Evolutionary conservation across 225 moss, liverwort and hornwort species (phyloP), one percentile per base, ranked within the genome.

Genomic region (Bryum argenteum): DNA sequence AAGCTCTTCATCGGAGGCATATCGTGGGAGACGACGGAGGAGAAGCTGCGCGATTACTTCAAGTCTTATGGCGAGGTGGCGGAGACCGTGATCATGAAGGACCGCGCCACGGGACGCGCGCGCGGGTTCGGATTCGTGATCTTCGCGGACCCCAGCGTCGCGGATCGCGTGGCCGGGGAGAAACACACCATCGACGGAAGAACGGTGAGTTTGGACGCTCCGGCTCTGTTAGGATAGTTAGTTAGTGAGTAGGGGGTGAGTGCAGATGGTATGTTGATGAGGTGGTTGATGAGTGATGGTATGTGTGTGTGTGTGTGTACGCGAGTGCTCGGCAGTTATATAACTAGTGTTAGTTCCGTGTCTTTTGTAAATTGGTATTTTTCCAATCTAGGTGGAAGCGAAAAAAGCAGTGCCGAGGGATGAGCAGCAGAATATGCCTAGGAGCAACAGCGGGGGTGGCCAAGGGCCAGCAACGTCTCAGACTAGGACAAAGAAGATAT

Each of bases 341-440:
- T 86, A 86, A 86, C 86, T 86, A 80, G 83, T 86, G 80, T 86
- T 83, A 80, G 33, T 33, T 33, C 78, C 57, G 65, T 82, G 86
- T 75, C 80, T 83, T 86, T 64, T 80, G 48, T 78, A 83, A 83
- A 82, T 83, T 48, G 75, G 74, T 82, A n/a, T n/a, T n/a, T 80
- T 65, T 80, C 85, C 75, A 97, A 21, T 80, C 80, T 87, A 97
- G 96, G 96, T 98, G 75, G 97, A 98, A 98, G 97, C 94, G 73
- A 98, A 98, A 89, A 98, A 98, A 84, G 97, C 94, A 61, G 97
- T 98, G 72, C 97, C 97, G 53, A 92, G 94, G 82, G 97, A 98
- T 77, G 97, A 98, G 85, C 94, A 98, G 81, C 94, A 94, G 61
- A 98, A 83, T 87, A 82, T 92, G 65, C 94, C 97, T 57, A 98